A percentile compares a stretch with the other conserved stretches of the same genome.
phyloP scores from a whole-genome alignment of 2,329 filamentous ascomycete genomes.

The Monosporascus ibericus region DNA sequence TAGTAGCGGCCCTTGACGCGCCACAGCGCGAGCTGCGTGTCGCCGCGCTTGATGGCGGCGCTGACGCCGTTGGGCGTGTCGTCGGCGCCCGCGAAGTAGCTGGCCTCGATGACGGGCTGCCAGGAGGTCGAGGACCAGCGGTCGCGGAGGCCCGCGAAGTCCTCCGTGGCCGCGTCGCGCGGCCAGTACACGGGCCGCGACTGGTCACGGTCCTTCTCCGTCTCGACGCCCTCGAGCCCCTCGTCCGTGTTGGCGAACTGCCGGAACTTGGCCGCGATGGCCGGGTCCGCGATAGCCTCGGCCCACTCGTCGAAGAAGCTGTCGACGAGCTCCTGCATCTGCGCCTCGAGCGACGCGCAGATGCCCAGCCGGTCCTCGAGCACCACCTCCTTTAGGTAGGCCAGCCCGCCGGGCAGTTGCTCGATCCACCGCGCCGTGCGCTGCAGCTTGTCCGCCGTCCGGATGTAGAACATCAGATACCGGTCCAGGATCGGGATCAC shows the following conservation, averaged over 20 bases:
- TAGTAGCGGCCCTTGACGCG: conserved; percentile 76
- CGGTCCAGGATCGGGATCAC: conserved; percentile 80
- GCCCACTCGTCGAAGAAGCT: conserved; percentile 91
- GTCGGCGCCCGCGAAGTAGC: conserved; percentile 59
- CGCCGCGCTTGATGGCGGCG: conserved; percentile 74
- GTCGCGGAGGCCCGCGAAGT: conserved; percentile 61
- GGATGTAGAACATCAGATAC: conserved; percentile 90
- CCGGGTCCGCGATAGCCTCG: conserved; percentile 66
- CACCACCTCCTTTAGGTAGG: conserved; percentile 76
- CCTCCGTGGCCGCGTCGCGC: conserved; percentile 53
- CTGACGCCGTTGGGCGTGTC: conserved; percentile 66
- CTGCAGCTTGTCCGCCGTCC: conserved; percentile 84
- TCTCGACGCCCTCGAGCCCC: conserved; percentile 62
- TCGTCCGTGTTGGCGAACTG: conserved; percentile 83
- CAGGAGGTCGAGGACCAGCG: conserved; percentile 64
- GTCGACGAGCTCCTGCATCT: conserved; percentile 81
- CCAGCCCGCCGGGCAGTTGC: conserved; percentile 73
- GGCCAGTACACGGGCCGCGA: conserved; percentile 72
- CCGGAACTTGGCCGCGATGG: conserved; percentile 61
- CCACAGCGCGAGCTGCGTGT: conserved; percentile 85
- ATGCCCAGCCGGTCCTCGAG: conserved; percentile 84
- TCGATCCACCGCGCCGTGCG: conserved; percentile 87
- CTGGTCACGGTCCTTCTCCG: conserved; percentile 67
- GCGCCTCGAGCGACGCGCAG: conserved; percentile 72
- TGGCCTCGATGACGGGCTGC: conserved; percentile 71